Conservation (phyloP, 2,329 filamentous ascomycete genomes). For the Passalora sequoiae region DNA sequence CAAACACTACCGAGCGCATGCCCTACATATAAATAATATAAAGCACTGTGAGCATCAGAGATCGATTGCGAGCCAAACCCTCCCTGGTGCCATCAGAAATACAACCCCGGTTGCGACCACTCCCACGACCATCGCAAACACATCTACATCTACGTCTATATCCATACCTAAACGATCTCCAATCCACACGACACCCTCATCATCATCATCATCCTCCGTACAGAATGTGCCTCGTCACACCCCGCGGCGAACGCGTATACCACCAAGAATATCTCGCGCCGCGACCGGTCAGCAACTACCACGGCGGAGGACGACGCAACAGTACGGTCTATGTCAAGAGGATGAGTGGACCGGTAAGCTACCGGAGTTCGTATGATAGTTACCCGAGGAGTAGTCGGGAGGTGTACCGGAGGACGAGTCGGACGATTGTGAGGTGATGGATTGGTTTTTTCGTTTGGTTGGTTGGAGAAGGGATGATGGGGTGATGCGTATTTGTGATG, state of each 20-base stretch:
- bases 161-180: background rate
- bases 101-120: background rate
- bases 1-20: too few species aligned
- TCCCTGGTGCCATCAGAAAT: too few species aligned
- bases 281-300: constrained; percentile 31
- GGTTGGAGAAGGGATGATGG: background rate
- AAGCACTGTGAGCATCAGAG: too few species aligned
- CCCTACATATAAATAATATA: too few species aligned
- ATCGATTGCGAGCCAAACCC: too few species aligned
- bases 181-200: background rate
- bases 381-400: constrained; percentile 16
- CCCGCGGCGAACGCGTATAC: constrained; percentile 20
- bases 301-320: constrained; percentile 23
- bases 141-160: background rate
- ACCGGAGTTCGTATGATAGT: constrained; percentile 21
- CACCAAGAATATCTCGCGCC: constrained; percentile 24
- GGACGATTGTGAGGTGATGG: constrained; percentile 27
- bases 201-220: background rate
- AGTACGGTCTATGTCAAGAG: constrained; percentile 13
- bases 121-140: background rate
- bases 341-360: constrained; percentile 21
- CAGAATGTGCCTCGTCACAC: constrained; percentile 31
- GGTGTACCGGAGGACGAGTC: constrained; percentile 23
- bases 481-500: background rate
- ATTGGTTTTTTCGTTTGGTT: too few species aligned